phyloP scores from a whole-genome alignment of 2,329 filamentous ascomycete species.

The Phialophora verrucosa region DNA sequence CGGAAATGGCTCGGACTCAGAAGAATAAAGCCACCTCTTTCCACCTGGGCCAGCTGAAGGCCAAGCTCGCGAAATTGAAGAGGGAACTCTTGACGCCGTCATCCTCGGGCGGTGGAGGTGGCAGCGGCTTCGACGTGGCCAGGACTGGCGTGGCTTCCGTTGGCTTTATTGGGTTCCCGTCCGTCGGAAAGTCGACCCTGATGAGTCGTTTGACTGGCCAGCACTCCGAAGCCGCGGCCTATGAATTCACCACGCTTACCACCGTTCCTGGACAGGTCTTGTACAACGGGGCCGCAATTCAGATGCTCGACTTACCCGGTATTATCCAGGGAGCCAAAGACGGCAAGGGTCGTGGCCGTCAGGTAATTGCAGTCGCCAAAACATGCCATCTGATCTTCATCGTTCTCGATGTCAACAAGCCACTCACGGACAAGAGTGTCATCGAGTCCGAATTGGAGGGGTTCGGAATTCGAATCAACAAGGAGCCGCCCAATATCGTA shows the following conservation, averaged over 20 bases:
- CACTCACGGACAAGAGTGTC: slow-evolving; percentile 91
- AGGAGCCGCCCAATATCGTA: slow-evolving; percentile 95
- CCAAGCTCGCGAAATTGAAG: slow-evolving; percentile 97
- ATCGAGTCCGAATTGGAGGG: slow-evolving; percentile 96
- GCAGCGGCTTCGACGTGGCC: slow-evolving; percentile 92
- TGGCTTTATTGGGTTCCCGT: slow-evolving; percentile 97
- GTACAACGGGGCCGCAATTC: slow-evolving; percentile 96
- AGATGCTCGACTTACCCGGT: slow-evolving; percentile 97
- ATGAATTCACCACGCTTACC: slow-evolving; percentile 98
- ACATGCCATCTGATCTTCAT: slow-evolving; percentile 99
- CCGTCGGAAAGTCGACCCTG: slow-evolving; percentile 96
- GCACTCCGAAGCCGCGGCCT: slow-evolving; percentile 95
- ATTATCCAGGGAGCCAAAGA: slow-evolving; percentile 99
- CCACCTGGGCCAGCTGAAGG: slow-evolving; percentile 93
- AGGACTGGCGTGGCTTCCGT: slow-evolving; percentile 96
- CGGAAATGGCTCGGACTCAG: slow-evolving; percentile 96
- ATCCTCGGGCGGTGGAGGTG: slow-evolving; percentile 79
- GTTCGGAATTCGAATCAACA: slow-evolving; percentile 98
- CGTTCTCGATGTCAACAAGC: slow-evolving; percentile 97
- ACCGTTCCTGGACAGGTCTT: slow-evolving; percentile 94
- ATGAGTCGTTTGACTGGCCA: slow-evolving; percentile 95
- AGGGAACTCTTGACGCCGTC: slow-evolving; percentile 88
- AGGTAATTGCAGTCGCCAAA: slow-evolving; percentile 98
- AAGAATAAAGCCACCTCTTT: slow-evolving; percentile 96
- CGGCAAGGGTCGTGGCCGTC: slow-evolving; percentile 93